Conservation (phyloP, 345 rosid genomes). For the Cardamine resedifolia region DNA sequence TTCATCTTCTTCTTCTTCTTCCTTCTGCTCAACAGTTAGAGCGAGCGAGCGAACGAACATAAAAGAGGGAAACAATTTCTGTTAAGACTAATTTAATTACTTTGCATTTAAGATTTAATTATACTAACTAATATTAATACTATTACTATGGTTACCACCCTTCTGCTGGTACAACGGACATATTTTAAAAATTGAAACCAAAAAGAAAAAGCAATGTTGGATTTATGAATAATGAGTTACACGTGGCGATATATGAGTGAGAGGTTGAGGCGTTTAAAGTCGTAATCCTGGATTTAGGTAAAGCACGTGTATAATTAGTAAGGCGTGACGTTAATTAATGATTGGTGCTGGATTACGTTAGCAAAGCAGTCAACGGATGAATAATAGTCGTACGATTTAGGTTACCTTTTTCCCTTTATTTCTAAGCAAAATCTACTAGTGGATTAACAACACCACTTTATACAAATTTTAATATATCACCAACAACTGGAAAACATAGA, state of each 20-base stretch:
- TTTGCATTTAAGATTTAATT: conserved; percentile 7
- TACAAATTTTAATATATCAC: background rate
- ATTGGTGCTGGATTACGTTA: conserved; percentile 20
- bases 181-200: background rate
- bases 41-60: background rate
- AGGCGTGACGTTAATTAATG: conserved; percentile 2
- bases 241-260: conserved; percentile 21
- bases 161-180: conserved; percentile 37
- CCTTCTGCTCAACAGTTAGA: conserved; percentile 16
- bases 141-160: conserved; percentile 11
- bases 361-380: conserved; percentile 15
- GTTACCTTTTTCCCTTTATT: conserved; percentile 13
- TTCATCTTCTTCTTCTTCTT: conserved; percentile 53
- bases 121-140: background rate
- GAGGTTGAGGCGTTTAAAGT: conserved; percentile 14
- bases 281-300: background rate
- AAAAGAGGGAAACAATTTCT: conserved; percentile 25
- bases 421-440: conserved; percentile 15
- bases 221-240: background rate
- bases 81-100: conserved; percentile 26
- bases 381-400: conserved; percentile 13
- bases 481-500: background rate
- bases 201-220: conserved; percentile 18
- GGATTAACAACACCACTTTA: background rate
- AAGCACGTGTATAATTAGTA: conserved; percentile 25